Evolutionary conservation across 495 filamentous ascomycete species (phyloP).

Genomic region (Penicillium lagena): DNA sequence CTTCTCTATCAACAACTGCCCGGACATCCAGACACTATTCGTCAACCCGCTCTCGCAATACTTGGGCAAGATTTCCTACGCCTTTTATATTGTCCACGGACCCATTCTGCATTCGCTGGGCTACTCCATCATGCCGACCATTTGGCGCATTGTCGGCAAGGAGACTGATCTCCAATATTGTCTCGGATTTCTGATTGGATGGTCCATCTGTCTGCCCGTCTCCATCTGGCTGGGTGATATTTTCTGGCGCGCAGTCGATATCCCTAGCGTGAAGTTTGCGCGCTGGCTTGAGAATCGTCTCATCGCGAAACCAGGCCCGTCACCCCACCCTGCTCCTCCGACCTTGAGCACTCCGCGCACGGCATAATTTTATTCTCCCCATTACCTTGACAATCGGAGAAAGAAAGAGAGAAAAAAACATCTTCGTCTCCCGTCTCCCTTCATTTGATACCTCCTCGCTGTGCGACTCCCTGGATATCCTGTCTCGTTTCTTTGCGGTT

Average conservation of each 20-base stretch:
- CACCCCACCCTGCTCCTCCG: not conserved
- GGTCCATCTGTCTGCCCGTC: conserved; percentile 43
- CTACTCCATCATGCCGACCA: conserved; percentile 41
- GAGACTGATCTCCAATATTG: conserved; percentile 45
- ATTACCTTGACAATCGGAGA: too few relatives aligned
- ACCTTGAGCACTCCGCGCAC: conserved; percentile 5
- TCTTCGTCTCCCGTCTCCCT: not conserved
- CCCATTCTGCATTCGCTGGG: conserved; percentile 47
- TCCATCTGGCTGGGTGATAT: conserved; percentile 53
- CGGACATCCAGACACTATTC: conserved; percentile 47
- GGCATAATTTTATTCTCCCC: not conserved
- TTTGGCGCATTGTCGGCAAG: conserved; percentile 49
- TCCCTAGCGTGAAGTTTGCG: conserved; percentile 50
- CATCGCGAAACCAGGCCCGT: conserved; percentile 13
- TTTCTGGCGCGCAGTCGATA: conserved; percentile 53
- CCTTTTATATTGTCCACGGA: conserved; percentile 61
- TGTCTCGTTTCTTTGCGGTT: not conserved
- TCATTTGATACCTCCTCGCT: conserved; percentile 1
- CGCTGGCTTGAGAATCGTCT: conserved; percentile 44
- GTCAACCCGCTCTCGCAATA: conserved; percentile 53
- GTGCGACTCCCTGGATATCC: not conserved
- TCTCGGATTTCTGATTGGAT: conserved; percentile 44
- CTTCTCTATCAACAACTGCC: conserved; percentile 47
- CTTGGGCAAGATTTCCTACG: conserved; percentile 54
- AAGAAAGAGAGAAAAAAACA: not conserved